A percentile compares a stretch with the other conserved stretches of the same genome.
phyloP scores from a whole-genome alignment of 169 alveolate genomes.

The Cryptosporidium ubiquitum region DNA sequence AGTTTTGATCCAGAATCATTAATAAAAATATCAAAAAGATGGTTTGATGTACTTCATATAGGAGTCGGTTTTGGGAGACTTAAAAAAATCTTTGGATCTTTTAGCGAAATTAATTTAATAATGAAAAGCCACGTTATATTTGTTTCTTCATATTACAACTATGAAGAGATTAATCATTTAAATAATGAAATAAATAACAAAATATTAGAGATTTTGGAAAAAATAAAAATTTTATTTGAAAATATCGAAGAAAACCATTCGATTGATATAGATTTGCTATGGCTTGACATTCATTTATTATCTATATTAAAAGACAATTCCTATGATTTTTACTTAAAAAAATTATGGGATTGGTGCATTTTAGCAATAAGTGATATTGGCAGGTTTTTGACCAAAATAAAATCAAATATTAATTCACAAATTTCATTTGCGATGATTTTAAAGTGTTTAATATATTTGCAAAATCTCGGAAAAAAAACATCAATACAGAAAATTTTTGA shows the following conservation, averaged over 20 bases:
- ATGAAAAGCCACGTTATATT: conserved; percentile 2
- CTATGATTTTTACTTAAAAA: neutral
- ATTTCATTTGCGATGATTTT: conserved; percentile 62
- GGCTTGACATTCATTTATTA: conserved; percentile 38
- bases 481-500: conserved; percentile 38
- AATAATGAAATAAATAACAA: neutral
- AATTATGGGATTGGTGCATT: conserved; percentile 55
- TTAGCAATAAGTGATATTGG: conserved; percentile 4
- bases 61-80: conserved; percentile 67
- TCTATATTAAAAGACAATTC: neutral
- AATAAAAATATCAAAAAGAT: neutral
- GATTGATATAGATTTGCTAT: conserved; percentile 42
- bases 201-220: neutral
- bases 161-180: neutral
- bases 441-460: conserved; percentile 74
- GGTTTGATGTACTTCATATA: conserved; percentile 23
- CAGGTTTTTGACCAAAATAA: conserved; percentile 63
- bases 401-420: conserved; percentile 64
- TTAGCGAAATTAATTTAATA: neutral
- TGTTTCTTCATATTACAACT: conserved; percentile 44
- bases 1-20: neutral
- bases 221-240: conserved; percentile 17
- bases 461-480: conserved; percentile 32
- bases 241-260: neutral
- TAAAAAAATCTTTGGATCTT: conserved; percentile 12